Evolutionary conservation across 768 basidiomycete species (phyloP), one percentile per base, ranked within the genome.

Genomic region (Phanerodontia chrysosporium): DNA sequence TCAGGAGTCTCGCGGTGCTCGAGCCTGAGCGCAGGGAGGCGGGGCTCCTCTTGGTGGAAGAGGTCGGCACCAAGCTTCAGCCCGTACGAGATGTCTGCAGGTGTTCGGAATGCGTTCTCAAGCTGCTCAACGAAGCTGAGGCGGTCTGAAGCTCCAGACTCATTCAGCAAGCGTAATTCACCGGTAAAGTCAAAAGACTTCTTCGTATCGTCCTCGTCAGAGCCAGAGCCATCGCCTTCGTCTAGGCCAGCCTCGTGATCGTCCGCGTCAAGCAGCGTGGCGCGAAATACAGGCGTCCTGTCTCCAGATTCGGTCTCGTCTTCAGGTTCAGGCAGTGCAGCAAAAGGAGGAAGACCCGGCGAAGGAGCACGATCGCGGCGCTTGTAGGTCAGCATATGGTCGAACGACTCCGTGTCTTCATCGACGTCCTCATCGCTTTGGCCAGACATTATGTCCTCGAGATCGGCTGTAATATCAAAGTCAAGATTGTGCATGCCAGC

Each of bases 161-260:
- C 85, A 55, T 87, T 85, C 51, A 92, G 76, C 65, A 75, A 84
- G 70, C 80, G 73, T 54, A 92, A 71, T 69, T 92, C 91, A 39
- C 86, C 88, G 0, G 91, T 93, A 66, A 92, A 93, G 66, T 93
- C 90, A 60, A 92, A 93, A 1, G 85, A 88, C 65, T 81, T 87
- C 74, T 86, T 90, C 0, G 90, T 92, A 62, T 87, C 83, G 54
- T 82, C 82, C 55, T 85, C 84, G 0, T 77, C 77, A n/a, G n/a
- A n/a, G 36, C 61, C 76, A 22, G 71, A 72, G 21, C 76, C 79
- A 27, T 80, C n/a, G n/a, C n/a, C n/a, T n/a, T n/a, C 80, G 25
- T 82, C 79, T 46, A 80, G 69, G 35, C 68, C 69, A 16, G 63
- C 64, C 32, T 58, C 53, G 55, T 66, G 63, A 2, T 58, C 80